Evolutionary conservation across 2,329 filamentous ascomycete genomes (phyloP).

Genomic region (Massarina eburnea): DNA sequence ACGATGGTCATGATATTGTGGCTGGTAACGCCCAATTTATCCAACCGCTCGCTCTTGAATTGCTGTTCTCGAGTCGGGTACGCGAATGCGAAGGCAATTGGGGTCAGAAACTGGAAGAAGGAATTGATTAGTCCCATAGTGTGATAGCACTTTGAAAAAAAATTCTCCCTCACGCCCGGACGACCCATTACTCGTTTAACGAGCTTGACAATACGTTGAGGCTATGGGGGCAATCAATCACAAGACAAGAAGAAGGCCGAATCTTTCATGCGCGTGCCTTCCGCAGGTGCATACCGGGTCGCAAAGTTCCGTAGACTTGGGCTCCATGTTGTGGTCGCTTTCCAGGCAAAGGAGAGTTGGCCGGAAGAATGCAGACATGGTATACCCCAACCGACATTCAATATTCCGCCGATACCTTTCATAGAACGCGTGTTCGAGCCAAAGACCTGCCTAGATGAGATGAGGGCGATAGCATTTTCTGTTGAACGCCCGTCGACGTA

Average conservation of each 20-base stretch:
- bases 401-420: constrained; percentile 24
- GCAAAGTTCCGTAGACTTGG: constrained; percentile 24
- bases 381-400: constrained; percentile 16
- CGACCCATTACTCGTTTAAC: too few species aligned
- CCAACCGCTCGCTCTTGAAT: constrained; percentile 19
- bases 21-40: constrained; percentile 14
- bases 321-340: constrained; percentile 15
- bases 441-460: constrained; percentile 14
- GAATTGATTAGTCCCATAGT: constrained; percentile 23
- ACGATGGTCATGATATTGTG: constrained; percentile 10
- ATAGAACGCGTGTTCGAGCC: constrained; percentile 34
- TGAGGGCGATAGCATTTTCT: constrained; percentile 3
- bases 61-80: constrained; percentile 6
- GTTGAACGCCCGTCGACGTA: constrained; percentile 13
- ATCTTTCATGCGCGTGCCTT: constrained; percentile 13
- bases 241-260: constrained; percentile 2
- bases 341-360: constrained; percentile 20
- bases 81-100: constrained; percentile 11
- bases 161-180: constrained; percentile 14
- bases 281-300: constrained; percentile 26
- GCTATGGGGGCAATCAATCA: not conserved
- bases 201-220: too few species aligned
- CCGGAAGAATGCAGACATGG: constrained; percentile 29
- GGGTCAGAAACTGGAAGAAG: constrained; percentile 14
- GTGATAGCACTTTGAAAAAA: constrained; percentile 17